phyloP scores from a whole-genome alignment of 2,329 filamentous ascomycete genomes.

The Penicillium aurantiogriseum region DNA sequence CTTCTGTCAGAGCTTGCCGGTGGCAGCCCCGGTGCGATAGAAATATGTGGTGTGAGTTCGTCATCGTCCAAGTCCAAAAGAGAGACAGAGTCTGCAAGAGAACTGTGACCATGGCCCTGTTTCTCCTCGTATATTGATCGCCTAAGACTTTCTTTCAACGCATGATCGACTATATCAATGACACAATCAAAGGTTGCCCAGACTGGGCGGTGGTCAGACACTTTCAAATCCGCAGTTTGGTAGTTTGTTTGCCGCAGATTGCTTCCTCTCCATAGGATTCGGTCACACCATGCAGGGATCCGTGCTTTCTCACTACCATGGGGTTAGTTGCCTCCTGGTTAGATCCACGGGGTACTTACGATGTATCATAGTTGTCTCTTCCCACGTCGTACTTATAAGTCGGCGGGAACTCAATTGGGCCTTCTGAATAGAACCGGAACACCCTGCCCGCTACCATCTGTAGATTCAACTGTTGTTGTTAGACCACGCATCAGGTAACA shows the following conservation, averaged over 20 bases:
- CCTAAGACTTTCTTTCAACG: slow-evolving; percentile 68
- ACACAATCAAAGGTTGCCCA: slow-evolving; percentile 84
- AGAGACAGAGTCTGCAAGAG: slow-evolving; percentile 18
- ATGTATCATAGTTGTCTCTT: slow-evolving; percentile 85
- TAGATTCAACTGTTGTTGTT: slow-evolving; percentile 68
- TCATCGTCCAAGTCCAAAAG: slow-evolving; percentile 56
- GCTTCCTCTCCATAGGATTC: slow-evolving; percentile 80
- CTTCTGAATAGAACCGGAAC: slow-evolving; percentile 90
- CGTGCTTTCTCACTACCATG: slow-evolving; percentile 77
- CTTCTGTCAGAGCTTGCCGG: slow-evolving; percentile 61
- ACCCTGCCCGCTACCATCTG: slow-evolving; percentile 92
- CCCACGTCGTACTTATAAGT: slow-evolving; percentile 96
- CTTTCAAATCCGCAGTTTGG: slow-evolving; percentile 74
- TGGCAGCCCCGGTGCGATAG: slow-evolving; percentile 73
- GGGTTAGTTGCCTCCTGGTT: slow-evolving; percentile 30
- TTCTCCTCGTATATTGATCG: slow-evolving; percentile 69
- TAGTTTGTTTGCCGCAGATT: slow-evolving; percentile 83
- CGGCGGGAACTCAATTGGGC: slow-evolving; percentile 80
- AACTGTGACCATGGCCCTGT: slow-evolving; percentile 62
- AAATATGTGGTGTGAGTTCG: slow-evolving; percentile 76
- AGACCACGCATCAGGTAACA: slow-evolving; percentile 1
- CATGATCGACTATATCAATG: slow-evolving; percentile 77
- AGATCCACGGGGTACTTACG: slow-evolving; percentile 53
- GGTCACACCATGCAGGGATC: slow-evolving; percentile 96
- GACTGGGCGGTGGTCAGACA: slow-evolving; percentile 96